Evolutionary conservation across 2,329 filamentous ascomycete species (phyloP).

Genomic region (Lachnellula cervina): DNA sequence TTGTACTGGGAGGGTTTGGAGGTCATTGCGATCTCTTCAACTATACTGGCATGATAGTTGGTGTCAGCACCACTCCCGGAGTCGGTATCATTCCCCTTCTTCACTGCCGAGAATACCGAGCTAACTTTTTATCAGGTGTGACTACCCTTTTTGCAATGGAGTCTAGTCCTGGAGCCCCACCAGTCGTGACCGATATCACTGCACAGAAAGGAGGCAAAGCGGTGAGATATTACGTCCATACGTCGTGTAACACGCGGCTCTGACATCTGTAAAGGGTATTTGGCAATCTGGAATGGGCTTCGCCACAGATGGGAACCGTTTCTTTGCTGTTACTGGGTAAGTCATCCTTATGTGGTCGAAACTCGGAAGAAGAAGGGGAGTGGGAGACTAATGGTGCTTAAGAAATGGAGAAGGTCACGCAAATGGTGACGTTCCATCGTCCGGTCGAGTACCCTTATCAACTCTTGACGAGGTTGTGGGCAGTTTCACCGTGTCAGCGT

Average conservation of each 20-base stretch:
- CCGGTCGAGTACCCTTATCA: conserved; percentile 30
- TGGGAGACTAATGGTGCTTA: too few relatives aligned
- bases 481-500: conserved; percentile 38
- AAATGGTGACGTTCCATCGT: conserved; percentile 34
- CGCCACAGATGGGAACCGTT: conserved; percentile 29
- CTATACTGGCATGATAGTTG: conserved; percentile 34
- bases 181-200: conserved; percentile 29
- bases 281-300: conserved; percentile 36
- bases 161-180: conserved; percentile 35
- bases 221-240: neutral
- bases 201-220: conserved; percentile 36
- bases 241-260: neutral
- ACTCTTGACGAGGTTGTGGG: conserved; percentile 43
- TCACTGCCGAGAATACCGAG: neutral
- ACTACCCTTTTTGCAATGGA: conserved; percentile 38
- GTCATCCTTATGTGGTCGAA: conserved; percentile 7
- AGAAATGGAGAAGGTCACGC: conserved; percentile 33
- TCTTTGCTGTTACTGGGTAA: conserved; percentile 31
- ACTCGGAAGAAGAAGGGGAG: neutral
- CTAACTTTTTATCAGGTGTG: conserved; percentile 19
- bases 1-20: conserved; percentile 43
- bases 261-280: conserved; percentile 23
- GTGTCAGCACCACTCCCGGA: conserved; percentile 30
- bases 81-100: conserved; percentile 14
- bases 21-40: conserved; percentile 46